Evolutionary conservation across 2,329 filamentous ascomycete species (phyloP), one percentile per base, ranked within the genome.

Genomic region (Ceratocystis diversiconidia): DNA sequence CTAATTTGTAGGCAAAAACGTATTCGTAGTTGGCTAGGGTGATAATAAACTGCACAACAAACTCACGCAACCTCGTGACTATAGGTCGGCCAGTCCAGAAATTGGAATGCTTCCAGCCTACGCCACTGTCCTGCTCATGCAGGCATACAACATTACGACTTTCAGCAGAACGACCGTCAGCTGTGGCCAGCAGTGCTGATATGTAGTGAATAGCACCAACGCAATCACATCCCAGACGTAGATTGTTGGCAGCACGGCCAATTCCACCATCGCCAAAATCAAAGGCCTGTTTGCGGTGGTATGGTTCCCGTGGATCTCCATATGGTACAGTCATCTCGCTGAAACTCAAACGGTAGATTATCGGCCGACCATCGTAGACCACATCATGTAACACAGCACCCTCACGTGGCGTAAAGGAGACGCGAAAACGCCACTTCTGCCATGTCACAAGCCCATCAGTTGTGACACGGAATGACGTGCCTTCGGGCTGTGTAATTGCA

Each of bases 11-110:
- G 61, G 76, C 75, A 57, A 82, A 78, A 2, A 80, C 74, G 67
- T 82, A 89, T 71, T 89, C 86, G 74, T 89, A 89, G 74, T 89
- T 89, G 43, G 81, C 82, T 0, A 88, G 78, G 0, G 86, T 89
- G 70, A 85, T 82, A 72, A 88, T 85, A 71, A 82, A 86, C 70
- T 89, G 86, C 2, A 89, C 74, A 0, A 89, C 83, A 1, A 89
- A 75, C 69, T 86, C 80, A 2, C 86, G 78, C 66, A 79, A 77
- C 4, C 86, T 78, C 0, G 81, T 80, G 0, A 87, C 82, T 0
- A 83, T 81, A 0, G 84, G 83, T 8, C 82, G 77, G 8, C 78
- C 77, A 0, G 84, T 88, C n/a, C 85, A 79, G 74, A 79, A 85
- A 74, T 89, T 87, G 25, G 85, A 81, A 74, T 89, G 86, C 72